Percentiles rank a stretch among this genome's conserved stretches.
Evolutionary conservation across 2,329 filamentous ascomycete species (phyloP).

Genomic region (Calonectria pauciramosa): DNA sequence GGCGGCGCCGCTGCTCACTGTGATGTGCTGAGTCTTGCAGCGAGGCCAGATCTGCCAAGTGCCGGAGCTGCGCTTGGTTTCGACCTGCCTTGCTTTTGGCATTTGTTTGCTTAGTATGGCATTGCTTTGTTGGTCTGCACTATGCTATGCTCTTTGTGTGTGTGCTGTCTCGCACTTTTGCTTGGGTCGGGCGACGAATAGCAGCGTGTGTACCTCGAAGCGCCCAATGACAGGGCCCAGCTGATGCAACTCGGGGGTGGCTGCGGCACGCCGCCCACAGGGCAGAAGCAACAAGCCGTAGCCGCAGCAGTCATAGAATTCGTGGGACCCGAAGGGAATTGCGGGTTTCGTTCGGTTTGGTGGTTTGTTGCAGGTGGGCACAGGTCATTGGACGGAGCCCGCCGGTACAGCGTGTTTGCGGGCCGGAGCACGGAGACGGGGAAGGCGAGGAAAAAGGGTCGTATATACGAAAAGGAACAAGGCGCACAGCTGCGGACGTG

Average conservation of each 20-base stretch:
- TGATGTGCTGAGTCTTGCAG: conserved; percentile 10
- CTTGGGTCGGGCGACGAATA: not conserved
- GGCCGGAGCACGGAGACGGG: conserved; percentile 22
- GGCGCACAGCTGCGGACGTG: not conserved
- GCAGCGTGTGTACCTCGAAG: not conserved
- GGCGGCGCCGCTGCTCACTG: not conserved
- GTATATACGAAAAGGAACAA: conserved; percentile 18
- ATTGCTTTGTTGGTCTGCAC: conserved; percentile 11
- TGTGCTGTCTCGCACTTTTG: conserved; percentile 4
- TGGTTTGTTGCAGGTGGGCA: not conserved
- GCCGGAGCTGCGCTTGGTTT: not conserved
- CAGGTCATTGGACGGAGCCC: conserved; percentile 20
- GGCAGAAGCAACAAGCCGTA: conserved; percentile 7
- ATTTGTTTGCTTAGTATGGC: not conserved
- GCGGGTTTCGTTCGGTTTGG: conserved; percentile 5
- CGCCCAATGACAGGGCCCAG: conserved; percentile 12
- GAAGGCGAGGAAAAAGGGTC: not conserved
- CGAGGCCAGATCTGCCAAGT: not conserved
- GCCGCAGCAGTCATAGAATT: conserved; percentile 2
- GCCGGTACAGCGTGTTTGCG: conserved; percentile 22
- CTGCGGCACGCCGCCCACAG: conserved; percentile 11
- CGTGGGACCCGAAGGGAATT: conserved; percentile 13
- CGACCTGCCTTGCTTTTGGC: conserved; percentile 1
- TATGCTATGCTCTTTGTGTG: conserved; percentile 14
- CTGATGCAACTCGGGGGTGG: conserved; percentile 9